phyloP scores from a whole-genome alignment of 2,329 filamentous ascomycete genomes.

The Fusarium sp. region DNA sequence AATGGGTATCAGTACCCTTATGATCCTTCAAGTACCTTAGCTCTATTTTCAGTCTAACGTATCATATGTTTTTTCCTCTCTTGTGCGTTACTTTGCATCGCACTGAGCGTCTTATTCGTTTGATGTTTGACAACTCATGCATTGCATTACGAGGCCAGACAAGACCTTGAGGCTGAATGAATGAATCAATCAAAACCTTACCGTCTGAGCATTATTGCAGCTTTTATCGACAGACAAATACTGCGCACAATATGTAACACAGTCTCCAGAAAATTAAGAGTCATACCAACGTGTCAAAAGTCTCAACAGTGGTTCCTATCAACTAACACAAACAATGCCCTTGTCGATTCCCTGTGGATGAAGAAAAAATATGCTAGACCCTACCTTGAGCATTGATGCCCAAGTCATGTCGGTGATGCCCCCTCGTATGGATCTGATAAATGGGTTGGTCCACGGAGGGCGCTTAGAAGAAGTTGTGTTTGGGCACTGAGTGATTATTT shows the following conservation, averaged over 20 bases:
- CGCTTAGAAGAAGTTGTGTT: slow-evolving; percentile 30
- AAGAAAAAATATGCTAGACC: background rate
- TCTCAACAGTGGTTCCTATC: slow-evolving; percentile 18
- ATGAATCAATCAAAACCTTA: background rate
- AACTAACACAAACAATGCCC: slow-evolving; percentile 23
- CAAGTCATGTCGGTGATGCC: slow-evolving; percentile 38
- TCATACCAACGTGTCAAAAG: slow-evolving; percentile 40
- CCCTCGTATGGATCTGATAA: slow-evolving; percentile 21
- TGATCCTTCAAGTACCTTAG: slow-evolving; percentile 18
- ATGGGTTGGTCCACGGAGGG: slow-evolving; percentile 36
- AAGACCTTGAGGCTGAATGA: background rate
- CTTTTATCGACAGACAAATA: background rate
- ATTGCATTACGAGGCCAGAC: slow-evolving; percentile 28
- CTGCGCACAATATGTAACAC: background rate
- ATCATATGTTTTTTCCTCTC: slow-evolving; percentile 14
- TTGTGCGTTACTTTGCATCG: slow-evolving; percentile 9
- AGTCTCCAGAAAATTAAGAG: slow-evolving; percentile 25
- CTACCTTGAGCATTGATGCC: slow-evolving; percentile 38
- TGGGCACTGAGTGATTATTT: slow-evolving; percentile 5
- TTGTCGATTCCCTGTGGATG: slow-evolving; percentile 28
- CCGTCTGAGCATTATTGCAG: slow-evolving; percentile 13
- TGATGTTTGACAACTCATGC: slow-evolving; percentile 30
- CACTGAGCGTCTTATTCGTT: slow-evolving; percentile 23
- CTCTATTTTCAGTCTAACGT: slow-evolving; percentile 9
- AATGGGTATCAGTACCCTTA: slow-evolving; percentile 40